phyloP scores from a whole-genome alignment of 805 yeast genomes.

The Phaffomyces opuntiae region DNA sequence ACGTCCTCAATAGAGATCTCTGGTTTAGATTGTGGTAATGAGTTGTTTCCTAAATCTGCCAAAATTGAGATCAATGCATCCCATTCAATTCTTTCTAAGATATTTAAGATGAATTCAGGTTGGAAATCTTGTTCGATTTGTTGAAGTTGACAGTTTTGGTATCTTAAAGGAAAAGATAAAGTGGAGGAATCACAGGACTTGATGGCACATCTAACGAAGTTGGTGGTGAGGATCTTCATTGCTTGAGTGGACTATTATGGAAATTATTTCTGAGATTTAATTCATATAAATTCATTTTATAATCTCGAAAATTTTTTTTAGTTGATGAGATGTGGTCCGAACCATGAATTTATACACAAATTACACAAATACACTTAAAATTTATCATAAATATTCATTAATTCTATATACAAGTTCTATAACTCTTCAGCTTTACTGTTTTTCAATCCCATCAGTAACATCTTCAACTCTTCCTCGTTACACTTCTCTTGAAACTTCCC shows the following conservation, averaged over 20 bases:
- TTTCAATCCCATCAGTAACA: neutral
- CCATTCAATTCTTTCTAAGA: conserved; percentile 86
- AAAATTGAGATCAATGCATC: conserved; percentile 74
- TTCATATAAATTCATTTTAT: no score
- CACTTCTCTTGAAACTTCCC: neutral
- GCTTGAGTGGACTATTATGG: neutral
- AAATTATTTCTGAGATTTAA: no score
- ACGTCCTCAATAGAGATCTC: conserved; percentile 19
- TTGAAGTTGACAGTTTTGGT: conserved; percentile 58
- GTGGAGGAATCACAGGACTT: conserved; percentile 68
- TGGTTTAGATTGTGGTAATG: conserved; percentile 59
- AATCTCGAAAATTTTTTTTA: no score
- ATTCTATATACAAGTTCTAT: no score
- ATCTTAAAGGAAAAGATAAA: conserved; percentile 76
- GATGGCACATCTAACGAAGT: conserved; percentile 91
- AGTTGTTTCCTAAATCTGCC: conserved; percentile 45
- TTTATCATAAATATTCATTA: no score
- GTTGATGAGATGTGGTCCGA: no score
- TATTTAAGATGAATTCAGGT: conserved; percentile 68
- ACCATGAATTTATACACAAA: no score
- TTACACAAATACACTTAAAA: no score
- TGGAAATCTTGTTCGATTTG: conserved; percentile 72
- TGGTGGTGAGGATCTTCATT: conserved; percentile 94
- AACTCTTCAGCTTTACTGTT: neutral
- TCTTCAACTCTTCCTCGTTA: neutral